phyloP scores from a whole-genome alignment of 2,329 filamentous ascomycete genomes.

The Alternaria novae-zelandiae region DNA sequence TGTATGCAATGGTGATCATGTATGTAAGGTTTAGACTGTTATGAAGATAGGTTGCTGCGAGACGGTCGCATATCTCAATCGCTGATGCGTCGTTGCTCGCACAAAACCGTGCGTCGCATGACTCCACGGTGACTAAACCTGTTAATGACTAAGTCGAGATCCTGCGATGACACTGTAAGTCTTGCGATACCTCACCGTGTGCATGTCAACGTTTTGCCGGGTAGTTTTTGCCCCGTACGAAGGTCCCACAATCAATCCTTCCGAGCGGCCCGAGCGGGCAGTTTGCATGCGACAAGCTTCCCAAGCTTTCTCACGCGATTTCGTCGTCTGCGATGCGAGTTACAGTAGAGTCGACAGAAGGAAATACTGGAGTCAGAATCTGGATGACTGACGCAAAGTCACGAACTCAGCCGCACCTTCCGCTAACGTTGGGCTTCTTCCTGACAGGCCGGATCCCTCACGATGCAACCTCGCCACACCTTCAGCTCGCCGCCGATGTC shows the following conservation, averaged over 20 bases:
- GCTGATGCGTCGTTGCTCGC: too few relatives aligned
- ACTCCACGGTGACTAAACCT: too few relatives aligned
- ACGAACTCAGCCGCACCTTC: not conserved
- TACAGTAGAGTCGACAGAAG: not conserved
- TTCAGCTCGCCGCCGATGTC: not conserved
- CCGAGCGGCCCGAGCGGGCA: not conserved
- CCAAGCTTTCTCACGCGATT: not conserved
- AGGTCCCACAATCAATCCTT: not conserved
- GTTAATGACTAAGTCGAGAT: too few relatives aligned
- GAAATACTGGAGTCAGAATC: not conserved
- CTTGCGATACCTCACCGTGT: too few relatives aligned
- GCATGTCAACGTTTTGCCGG: too few relatives aligned
- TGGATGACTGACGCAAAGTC: not conserved
- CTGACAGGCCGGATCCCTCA: not conserved
- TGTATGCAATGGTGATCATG: too few relatives aligned
- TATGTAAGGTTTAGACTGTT: too few relatives aligned
- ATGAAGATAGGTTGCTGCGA: too few relatives aligned
- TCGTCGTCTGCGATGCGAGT: not conserved
- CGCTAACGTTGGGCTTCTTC: not conserved
- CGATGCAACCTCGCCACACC: not conserved
- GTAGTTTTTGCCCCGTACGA: too few relatives aligned
- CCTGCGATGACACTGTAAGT: too few relatives aligned
- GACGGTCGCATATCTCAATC: too few relatives aligned
- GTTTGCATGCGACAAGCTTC: not conserved
- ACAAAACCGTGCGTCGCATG: too few relatives aligned